Percentiles rank a stretch among this genome's conserved stretches.
These are phyloP conservation scores for Metschnikowia continentalis DNA, from an alignment of 805 yeast genomes.

Conservation along the genomic window DNA sequence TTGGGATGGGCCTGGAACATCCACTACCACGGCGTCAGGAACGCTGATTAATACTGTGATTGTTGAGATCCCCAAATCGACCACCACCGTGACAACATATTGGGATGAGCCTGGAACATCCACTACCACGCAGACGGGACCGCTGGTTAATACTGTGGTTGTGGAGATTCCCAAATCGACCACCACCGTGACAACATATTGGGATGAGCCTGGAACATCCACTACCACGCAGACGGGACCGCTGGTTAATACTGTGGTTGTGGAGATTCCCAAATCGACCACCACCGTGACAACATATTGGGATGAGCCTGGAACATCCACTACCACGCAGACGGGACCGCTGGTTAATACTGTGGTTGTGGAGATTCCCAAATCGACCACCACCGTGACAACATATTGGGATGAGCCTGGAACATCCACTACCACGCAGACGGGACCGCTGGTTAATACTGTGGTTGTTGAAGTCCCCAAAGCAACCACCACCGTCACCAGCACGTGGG, in stretches of 20 bases:
- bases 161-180: not conserved
- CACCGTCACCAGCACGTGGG: slow-evolving; percentile 3
- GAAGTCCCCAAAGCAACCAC: slow-evolving; percentile 11
- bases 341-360: slow-evolving; percentile 5
- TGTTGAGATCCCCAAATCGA: slow-evolving; percentile 7
- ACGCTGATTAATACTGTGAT: slow-evolving; percentile 11
- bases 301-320: slow-evolving; percentile 1
- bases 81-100: slow-evolving; percentile 10
- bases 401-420: too few species aligned
- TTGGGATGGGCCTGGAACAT: slow-evolving; percentile 2
- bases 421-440: too few species aligned
- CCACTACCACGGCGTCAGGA: slow-evolving; percentile 10
- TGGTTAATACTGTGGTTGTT: too few species aligned
- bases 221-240: not conserved
- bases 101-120: slow-evolving; percentile 4
- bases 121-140: not conserved
- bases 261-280: not conserved
- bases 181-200: slow-evolving; percentile 11
- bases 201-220: slow-evolving; percentile 1
- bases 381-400: too few species aligned
- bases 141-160: too few species aligned
- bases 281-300: slow-evolving; percentile 12
- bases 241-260: not conserved
- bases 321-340: not conserved
- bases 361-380: slow-evolving; percentile 6